Conservation (phyloP, 169 alveolate species). For the Toxoplasma gondii region DNA sequence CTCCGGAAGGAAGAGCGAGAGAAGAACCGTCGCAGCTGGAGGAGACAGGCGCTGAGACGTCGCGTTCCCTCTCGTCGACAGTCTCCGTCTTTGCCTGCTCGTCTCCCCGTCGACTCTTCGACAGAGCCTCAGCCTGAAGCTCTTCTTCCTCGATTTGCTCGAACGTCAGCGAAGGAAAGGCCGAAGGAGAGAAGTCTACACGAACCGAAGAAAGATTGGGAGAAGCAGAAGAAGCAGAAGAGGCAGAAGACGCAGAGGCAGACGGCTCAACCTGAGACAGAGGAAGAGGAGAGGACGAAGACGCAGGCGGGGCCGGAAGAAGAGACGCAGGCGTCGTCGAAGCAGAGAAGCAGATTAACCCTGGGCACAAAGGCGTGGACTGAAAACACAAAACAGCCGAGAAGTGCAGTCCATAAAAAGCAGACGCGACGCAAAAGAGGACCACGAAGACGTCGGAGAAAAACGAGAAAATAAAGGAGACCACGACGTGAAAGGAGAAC, state of each 20-base stretch:
- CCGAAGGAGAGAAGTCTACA: not conserved
- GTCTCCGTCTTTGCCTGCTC: not conserved
- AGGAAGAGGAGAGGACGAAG: not conserved
- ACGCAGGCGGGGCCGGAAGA: not conserved
- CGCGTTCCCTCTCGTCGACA: not conserved
- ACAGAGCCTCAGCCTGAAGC: not conserved
- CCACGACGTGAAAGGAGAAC: not conserved
- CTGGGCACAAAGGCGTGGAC: constrained; percentile 13
- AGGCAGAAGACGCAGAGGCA: not conserved
- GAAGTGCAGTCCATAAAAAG: not conserved
- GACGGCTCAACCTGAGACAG: not conserved
- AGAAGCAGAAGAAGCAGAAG: not conserved
- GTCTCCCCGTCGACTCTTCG: not conserved
- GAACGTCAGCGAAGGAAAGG: not conserved
- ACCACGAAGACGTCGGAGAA: not conserved
- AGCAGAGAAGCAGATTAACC: not conserved
- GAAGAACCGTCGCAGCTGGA: not conserved
- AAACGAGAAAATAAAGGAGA: no score
- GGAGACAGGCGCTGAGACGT: not conserved
- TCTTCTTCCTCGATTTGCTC: constrained; percentile 2
- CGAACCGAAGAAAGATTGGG: not conserved
- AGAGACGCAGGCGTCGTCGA: not conserved
- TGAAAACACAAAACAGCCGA: not conserved
- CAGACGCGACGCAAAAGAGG: not conserved
- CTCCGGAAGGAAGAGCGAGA: not conserved